phyloP scores from a whole-genome alignment of 2,329 filamentous ascomycete genomes.

The Drechmeria coniospora region DNA sequence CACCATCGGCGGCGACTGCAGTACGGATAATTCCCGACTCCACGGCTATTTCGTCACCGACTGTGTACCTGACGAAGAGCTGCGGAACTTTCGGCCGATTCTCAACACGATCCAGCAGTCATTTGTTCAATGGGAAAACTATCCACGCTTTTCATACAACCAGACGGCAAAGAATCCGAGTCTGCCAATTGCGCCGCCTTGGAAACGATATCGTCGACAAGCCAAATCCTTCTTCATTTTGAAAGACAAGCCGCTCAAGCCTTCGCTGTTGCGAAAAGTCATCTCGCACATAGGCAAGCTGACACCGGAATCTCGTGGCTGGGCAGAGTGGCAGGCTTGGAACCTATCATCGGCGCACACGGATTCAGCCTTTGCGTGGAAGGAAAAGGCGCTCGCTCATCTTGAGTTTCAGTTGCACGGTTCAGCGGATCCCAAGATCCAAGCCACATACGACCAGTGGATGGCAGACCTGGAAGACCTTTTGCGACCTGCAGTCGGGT shows the following conservation, averaged over 20 bases:
- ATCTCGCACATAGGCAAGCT: slow-evolving; percentile 2
- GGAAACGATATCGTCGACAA: slow-evolving; percentile 4
- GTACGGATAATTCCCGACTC: slow-evolving; percentile 5
- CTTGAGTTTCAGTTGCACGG: slow-evolving; percentile 5
- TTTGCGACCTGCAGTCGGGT: slow-evolving; percentile 4
- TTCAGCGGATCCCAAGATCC: slow-evolving; percentile 3
- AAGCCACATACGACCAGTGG: slow-evolving; percentile 3
- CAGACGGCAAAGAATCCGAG: slow-evolving; percentile 2
- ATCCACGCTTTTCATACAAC: slow-evolving; percentile 3
- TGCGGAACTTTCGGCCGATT: slow-evolving; percentile 1
- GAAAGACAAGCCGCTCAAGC: slow-evolving; percentile 1
- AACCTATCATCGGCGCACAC: slow-evolving; percentile 1
- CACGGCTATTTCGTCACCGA: slow-evolving; percentile 4
- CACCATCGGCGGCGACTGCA: slow-evolving; percentile 4
- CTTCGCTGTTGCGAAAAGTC: slow-evolving; percentile 1
- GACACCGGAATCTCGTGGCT: slow-evolving; percentile 1
- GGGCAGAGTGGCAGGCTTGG: slow-evolving; percentile 6
- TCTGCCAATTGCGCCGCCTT: slow-evolving; percentile 2
- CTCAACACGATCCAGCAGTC: slow-evolving; percentile 4
- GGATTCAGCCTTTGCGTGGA: slow-evolving; percentile 6
- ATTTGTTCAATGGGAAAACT: slow-evolving; percentile 1
- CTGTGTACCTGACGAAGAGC: slow-evolving; percentile 4
- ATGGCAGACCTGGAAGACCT: slow-evolving; percentile 1
- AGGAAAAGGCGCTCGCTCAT: slow-evolving; percentile 5
- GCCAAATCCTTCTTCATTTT: slow-evolving; percentile 6